phyloP scores from a whole-genome alignment of 2,329 filamentous ascomycete species.

The Verticillium dahliae region DNA sequence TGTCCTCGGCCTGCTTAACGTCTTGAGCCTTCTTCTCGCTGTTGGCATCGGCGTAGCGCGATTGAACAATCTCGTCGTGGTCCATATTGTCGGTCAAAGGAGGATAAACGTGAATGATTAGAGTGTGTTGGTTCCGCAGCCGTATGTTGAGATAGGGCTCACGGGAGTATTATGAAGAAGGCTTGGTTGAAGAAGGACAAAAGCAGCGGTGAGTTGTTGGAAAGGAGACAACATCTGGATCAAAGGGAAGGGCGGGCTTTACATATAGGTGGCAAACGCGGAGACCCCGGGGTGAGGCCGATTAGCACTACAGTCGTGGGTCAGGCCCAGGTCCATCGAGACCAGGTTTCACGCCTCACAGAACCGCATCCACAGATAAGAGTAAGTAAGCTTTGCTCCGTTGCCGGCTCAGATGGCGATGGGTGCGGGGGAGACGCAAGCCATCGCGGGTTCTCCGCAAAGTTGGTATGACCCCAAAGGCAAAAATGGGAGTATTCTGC shows the following conservation, averaged over 20 bases:
- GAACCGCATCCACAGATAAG: not conserved
- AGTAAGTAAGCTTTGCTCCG: not conserved
- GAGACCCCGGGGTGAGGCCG: not conserved
- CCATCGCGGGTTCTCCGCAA: not conserved
- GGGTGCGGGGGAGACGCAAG: not conserved
- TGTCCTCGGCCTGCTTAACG: not conserved
- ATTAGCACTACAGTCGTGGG: not conserved
- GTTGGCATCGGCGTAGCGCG: conserved; percentile 1
- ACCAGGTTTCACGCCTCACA: not conserved
- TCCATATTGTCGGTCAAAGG: conserved; percentile 4
- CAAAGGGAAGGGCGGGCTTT: not conserved
- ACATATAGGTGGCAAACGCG: not conserved
- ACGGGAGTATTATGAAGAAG: not conserved
- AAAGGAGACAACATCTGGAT: not conserved
- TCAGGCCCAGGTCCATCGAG: not conserved
- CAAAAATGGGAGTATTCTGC: not conserved
- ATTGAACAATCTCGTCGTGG: conserved; percentile 8
- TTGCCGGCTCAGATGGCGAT: not conserved
- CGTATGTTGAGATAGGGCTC: conserved; percentile 1
- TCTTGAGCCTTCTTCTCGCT: conserved; percentile 5
- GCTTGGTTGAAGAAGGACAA: not conserved
- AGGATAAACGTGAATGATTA: not conserved
- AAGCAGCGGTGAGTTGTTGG: not conserved
- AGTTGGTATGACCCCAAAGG: not conserved
- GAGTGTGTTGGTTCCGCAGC: not conserved